Evolutionary conservation across 1,139 yeast species (phyloP).

Genomic region (Candida tetrigidarum): DNA sequence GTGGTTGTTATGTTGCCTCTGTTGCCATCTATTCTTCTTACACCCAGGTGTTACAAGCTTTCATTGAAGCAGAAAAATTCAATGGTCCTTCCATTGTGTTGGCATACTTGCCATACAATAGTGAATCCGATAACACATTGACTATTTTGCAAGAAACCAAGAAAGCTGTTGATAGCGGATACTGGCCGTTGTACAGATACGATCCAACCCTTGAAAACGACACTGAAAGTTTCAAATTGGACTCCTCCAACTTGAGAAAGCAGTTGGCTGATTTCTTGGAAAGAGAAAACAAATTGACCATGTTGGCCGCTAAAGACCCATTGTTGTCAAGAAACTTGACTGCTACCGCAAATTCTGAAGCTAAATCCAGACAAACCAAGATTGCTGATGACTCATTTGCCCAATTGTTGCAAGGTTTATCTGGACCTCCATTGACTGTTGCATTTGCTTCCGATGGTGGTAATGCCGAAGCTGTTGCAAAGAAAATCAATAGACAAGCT

Average conservation of each 20-base stretch:
- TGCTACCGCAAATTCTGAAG: conserved; percentile 60
- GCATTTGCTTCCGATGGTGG: conserved; percentile 98
- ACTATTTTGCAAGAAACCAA: conserved; percentile 85
- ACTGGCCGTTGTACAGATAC: conserved; percentile 94
- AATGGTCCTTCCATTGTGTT: conserved; percentile 90
- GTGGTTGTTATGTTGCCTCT: conserved; percentile 90
- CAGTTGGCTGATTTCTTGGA: conserved; percentile 82
- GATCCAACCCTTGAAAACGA: conserved; percentile 60
- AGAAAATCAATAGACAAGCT: conserved; percentile 82
- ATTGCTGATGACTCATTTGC: conserved; percentile 81
- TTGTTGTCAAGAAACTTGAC: conserved; percentile 75
- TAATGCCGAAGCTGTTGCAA: conserved; percentile 83
- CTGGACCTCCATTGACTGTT: conserved; percentile 91
- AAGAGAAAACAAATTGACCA: conserved; percentile 84
- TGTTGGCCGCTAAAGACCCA: conserved; percentile 74
- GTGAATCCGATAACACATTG: conserved; percentile 71
- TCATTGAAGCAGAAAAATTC: conserved; percentile 85
- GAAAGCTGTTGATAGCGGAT: conserved; percentile 88
- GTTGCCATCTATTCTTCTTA: conserved; percentile 93
- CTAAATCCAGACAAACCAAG: conserved; percentile 61
- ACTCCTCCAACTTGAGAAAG: conserved; percentile 80
- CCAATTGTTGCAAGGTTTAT: conserved; percentile 78
- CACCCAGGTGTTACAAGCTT: conserved; percentile 88
- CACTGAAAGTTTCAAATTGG: conserved; percentile 69
- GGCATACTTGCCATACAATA: conserved; percentile 82